A percentile compares a stretch with the other conserved stretches of the same genome.
phyloP scores from a whole-genome alignment of 768 basidiomycete species.

The Suillus decipiens region DNA sequence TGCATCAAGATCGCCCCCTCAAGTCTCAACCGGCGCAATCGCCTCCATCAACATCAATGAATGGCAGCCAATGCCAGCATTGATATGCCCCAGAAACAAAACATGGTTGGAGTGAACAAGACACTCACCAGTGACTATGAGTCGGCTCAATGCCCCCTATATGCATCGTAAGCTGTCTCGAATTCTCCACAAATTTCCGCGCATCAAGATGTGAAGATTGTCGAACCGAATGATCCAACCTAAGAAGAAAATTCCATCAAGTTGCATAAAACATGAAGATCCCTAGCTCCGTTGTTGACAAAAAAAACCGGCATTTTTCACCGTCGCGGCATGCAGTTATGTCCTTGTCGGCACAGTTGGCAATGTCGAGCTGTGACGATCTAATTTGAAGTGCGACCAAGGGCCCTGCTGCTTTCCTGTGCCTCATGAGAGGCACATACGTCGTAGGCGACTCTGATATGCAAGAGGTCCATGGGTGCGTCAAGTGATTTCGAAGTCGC shows the following conservation, averaged over 20 bases:
- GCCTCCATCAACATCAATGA: slow-evolving; percentile 1
- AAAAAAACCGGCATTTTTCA: slow-evolving; percentile 6
- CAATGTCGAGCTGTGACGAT: neutral
- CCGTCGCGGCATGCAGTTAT: slow-evolving; percentile 5
- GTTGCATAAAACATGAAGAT: slow-evolving; percentile 3
- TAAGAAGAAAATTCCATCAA: slow-evolving; percentile 3
- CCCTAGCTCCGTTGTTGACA: neutral
- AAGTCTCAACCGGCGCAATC: neutral
- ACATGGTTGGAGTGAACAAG: slow-evolving; percentile 15
- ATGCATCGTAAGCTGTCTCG: slow-evolving; percentile 3
- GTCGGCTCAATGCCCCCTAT: neutral
- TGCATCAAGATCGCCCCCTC: slow-evolving; percentile 1
- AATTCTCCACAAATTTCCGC: slow-evolving; percentile 1
- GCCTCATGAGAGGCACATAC: neutral
- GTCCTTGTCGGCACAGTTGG: neutral
- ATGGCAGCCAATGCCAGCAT: neutral
- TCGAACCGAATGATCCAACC: slow-evolving; percentile 1
- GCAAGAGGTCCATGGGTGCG: slow-evolving; percentile 1
- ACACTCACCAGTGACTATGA: slow-evolving; percentile 15
- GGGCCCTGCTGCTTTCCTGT: neutral
- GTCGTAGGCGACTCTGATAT: neutral
- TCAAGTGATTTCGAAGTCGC: neutral
- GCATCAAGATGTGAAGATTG: neutral
- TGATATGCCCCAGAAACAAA: slow-evolving; percentile 7
- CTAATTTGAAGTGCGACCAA: neutral